phyloP scores from a whole-genome alignment of 805 yeast genomes.

The Wickerhamomyces queroliae region DNA sequence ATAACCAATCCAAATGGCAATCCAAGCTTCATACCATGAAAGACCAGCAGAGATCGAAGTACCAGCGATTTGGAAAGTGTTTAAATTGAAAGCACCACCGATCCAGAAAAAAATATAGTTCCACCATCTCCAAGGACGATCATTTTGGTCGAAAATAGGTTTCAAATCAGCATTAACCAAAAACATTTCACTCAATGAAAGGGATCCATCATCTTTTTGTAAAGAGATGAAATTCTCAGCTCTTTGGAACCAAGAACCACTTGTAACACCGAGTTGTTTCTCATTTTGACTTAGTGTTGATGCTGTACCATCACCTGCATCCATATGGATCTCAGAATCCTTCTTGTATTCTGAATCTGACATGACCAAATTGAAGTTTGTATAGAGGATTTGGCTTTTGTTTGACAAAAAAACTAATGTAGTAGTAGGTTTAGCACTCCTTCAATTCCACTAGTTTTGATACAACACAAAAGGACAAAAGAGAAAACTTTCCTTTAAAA shows the following conservation, averaged over 20 bases:
- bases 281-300: not conserved
- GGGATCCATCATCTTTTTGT: constrained; percentile 14
- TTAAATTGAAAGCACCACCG: constrained; percentile 85
- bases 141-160: constrained; percentile 61
- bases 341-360: constrained; percentile 27
- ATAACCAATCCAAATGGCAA: constrained; percentile 86
- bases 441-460: too few species aligned
- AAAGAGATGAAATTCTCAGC: constrained; percentile 3
- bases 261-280: not conserved
- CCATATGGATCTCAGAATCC: not conserved
- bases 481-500: too few species aligned
- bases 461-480: too few species aligned
- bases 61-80: constrained; percentile 88
- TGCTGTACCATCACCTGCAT: constrained; percentile 29
- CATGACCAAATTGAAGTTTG: not conserved
- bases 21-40: constrained; percentile 91
- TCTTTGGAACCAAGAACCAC: not conserved
- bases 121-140: constrained; percentile 81
- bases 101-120: constrained; percentile 80
- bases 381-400: too few species aligned
- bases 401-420: too few species aligned
- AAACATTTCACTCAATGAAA: constrained; percentile 56
- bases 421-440: too few species aligned
- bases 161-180: constrained; percentile 69
- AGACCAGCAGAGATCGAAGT: constrained; percentile 75